These are phyloP conservation scores for Fusarium sp. DNA, from an alignment of 2,329 filamentous ascomycete species.

Conservation along the genomic window DNA sequence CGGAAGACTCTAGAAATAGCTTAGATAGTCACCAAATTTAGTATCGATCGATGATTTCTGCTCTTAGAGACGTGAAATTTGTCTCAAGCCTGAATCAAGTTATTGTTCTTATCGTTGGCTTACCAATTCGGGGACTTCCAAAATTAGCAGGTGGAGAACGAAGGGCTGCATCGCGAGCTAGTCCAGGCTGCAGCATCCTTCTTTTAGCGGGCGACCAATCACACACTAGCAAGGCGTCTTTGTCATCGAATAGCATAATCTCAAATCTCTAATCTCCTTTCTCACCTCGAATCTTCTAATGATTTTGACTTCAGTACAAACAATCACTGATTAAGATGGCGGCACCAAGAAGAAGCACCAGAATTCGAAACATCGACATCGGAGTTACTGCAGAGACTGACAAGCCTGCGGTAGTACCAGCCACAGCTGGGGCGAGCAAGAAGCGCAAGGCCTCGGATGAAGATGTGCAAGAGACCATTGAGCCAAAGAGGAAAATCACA, in stretches of 20 bases:
- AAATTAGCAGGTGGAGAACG: not conserved
- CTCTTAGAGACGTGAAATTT: accelerated
- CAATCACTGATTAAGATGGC: not conserved
- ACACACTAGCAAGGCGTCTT: not conserved
- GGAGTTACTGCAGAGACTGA: not conserved
- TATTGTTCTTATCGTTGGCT: not conserved
- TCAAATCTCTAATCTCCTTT: not conserved
- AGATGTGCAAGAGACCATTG: not conserved
- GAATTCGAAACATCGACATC: not conserved
- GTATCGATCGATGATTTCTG: too few species aligned
- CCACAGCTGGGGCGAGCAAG: not conserved
- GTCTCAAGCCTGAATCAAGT: not conserved
- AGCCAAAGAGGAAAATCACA: not conserved
- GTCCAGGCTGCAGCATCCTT: not conserved
- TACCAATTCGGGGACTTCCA: too few species aligned
- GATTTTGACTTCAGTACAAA: too few species aligned
- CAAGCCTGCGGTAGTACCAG: not conserved
- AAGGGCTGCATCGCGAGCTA: too few species aligned
- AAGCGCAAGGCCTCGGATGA: constrained; percentile 1
- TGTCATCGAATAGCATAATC: not conserved
- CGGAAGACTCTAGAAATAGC: too few species aligned
- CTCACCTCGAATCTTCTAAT: too few species aligned
- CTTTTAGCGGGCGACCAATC: not conserved
- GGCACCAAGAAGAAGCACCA: constrained; percentile 3
- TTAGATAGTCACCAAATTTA: too few species aligned